Conservation (phyloP, 2,329 filamentous ascomycete genomes). For the Fusarium luffae region DNA sequence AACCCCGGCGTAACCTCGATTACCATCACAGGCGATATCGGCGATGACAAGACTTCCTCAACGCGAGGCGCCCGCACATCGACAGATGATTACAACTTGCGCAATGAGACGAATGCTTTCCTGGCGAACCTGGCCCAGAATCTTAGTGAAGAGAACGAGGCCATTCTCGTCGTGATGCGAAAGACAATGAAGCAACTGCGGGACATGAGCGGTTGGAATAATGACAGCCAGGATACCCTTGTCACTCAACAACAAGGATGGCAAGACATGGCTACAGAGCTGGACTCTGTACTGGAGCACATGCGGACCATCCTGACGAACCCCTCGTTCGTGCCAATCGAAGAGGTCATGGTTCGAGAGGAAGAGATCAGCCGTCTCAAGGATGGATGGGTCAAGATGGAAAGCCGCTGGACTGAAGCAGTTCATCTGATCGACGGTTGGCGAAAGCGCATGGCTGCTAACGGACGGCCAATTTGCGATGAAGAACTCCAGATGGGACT, state of each 20-base stretch:
- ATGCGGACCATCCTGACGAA: slow-evolving; percentile 89
- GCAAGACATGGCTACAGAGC: slow-evolving; percentile 77
- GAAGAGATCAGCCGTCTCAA: slow-evolving; percentile 87
- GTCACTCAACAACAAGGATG: slow-evolving; percentile 54
- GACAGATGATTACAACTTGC: slow-evolving; percentile 72
- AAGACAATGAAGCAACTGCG: slow-evolving; percentile 77
- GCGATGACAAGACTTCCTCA: slow-evolving; percentile 58
- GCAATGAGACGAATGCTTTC: slow-evolving; percentile 90
- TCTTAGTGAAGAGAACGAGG: slow-evolving; percentile 92
- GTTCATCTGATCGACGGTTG: slow-evolving; percentile 92
- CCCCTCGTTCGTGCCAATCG: slow-evolving; percentile 93
- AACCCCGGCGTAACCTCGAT: slow-evolving; percentile 68
- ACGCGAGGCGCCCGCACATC: slow-evolving; percentile 37
- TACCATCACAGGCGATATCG: slow-evolving; percentile 64
- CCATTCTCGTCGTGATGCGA: slow-evolving; percentile 76
- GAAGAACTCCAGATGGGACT: slow-evolving; percentile 76
- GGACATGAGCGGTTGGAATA: slow-evolving; percentile 70
- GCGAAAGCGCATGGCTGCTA: slow-evolving; percentile 81
- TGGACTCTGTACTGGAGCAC: slow-evolving; percentile 82
- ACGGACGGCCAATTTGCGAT: slow-evolving; percentile 75
- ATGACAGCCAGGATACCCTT: slow-evolving; percentile 49
- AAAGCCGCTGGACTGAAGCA: slow-evolving; percentile 88
- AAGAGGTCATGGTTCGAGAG: slow-evolving; percentile 92
- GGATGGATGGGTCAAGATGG: slow-evolving; percentile 93
- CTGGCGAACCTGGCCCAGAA: slow-evolving; percentile 84